phyloP scores from a whole-genome alignment of 768 basidiomycete species.

The Termitomyces sp. region DNA sequence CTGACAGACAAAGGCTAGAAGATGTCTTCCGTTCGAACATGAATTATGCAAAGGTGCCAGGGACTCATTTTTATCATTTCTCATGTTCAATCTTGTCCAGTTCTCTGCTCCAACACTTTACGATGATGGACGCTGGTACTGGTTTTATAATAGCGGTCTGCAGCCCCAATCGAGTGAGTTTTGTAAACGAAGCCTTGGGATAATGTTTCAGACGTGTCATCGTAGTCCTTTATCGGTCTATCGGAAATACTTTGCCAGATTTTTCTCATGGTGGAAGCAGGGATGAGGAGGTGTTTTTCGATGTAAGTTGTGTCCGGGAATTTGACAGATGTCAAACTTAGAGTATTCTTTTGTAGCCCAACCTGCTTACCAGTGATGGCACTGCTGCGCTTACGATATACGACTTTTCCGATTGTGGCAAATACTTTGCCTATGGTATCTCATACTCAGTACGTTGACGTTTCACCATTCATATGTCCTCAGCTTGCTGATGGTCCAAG shows the following conservation, averaged over 20 bases:
- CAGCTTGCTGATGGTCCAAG: constrained; percentile 25
- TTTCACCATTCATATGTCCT: neutral
- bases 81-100: constrained; percentile 24
- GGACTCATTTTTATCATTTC: neutral
- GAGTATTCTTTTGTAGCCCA: constrained; percentile 38
- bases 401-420: constrained; percentile 60
- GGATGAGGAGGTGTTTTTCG: constrained; percentile 72
- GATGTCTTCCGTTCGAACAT: constrained; percentile 43
- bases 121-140: constrained; percentile 73
- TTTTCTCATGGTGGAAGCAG: constrained; percentile 36
- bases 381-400: constrained; percentile 56
- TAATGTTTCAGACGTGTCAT: constrained; percentile 4
- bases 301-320: constrained; percentile 36
- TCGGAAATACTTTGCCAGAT: constrained; percentile 45
- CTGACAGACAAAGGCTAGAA: constrained; percentile 53
- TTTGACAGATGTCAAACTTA: neutral
- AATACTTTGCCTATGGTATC: constrained; percentile 73
- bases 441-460: constrained; percentile 49
- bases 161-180: constrained; percentile 55
- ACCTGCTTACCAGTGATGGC: constrained; percentile 66
- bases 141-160: constrained; percentile 74
- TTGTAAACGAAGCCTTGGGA: constrained; percentile 5
- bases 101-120: constrained; percentile 58
- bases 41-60: constrained; percentile 36
- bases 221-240: constrained; percentile 59